These are phyloP conservation scores for Lathyrus oleraceus DNA, from an alignment of 306 rosid species.

Conservation along the genomic window DNA sequence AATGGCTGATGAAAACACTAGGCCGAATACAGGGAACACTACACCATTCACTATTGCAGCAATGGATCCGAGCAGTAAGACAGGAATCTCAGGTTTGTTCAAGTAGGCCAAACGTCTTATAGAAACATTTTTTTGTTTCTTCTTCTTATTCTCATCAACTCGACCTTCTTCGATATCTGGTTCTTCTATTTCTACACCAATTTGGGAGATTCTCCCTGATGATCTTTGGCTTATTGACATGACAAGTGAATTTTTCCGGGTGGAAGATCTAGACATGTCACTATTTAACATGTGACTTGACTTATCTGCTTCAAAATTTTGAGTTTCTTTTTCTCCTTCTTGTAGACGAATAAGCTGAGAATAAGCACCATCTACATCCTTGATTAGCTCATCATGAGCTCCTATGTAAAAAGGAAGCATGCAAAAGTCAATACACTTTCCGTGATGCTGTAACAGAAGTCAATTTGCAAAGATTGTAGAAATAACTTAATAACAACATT, in stretches of 20 bases:
- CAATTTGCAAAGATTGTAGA: background rate
- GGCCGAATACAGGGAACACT: slow-evolving; percentile 67
- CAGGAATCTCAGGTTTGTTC: slow-evolving; percentile 75
- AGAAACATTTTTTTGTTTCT: slow-evolving; percentile 41
- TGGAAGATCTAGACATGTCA: slow-evolving; percentile 25
- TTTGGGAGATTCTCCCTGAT: slow-evolving; percentile 41
- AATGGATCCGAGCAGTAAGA: slow-evolving; percentile 61
- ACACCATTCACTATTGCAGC: slow-evolving; percentile 66
- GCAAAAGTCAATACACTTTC: slow-evolving; percentile 16
- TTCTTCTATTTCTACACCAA: slow-evolving; percentile 27
- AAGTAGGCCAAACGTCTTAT: slow-evolving; percentile 54
- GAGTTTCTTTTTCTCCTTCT: slow-evolving; percentile 46
- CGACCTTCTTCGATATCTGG: slow-evolving; percentile 9
- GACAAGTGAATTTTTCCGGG: slow-evolving; percentile 29
- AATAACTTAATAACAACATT: no score
- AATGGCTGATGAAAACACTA: slow-evolving; percentile 71
- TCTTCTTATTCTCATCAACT: slow-evolving; percentile 1
- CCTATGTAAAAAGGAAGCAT: slow-evolving; percentile 48
- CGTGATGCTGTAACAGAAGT: slow-evolving; percentile 9
- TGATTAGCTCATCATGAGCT: slow-evolving; percentile 63
- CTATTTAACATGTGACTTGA: slow-evolving; percentile 23
- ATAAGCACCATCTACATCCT: slow-evolving; percentile 70
- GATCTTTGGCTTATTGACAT: slow-evolving; percentile 55
- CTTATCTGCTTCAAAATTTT: slow-evolving; percentile 30
- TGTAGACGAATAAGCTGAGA: slow-evolving; percentile 80